Conservation (phyloP, 108 stramenopile species). For the Skeletonema menzelii region DNA sequence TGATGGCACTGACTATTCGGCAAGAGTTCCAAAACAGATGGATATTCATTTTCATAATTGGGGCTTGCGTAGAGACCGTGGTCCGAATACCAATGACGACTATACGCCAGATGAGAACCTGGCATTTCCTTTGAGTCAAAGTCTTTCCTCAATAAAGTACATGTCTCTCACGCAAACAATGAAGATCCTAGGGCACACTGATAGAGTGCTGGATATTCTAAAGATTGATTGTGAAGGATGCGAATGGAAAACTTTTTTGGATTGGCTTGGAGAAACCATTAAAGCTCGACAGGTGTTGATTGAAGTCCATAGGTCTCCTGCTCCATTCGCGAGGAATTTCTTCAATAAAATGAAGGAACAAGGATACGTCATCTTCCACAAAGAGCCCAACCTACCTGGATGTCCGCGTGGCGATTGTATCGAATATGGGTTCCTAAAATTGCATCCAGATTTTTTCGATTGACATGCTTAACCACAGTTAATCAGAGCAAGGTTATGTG, state of each 20-base stretch:
- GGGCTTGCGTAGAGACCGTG: background rate
- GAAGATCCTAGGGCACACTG: slow-evolving; percentile 4
- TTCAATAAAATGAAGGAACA: background rate
- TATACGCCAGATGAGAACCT: background rate
- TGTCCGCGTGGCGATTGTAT: background rate
- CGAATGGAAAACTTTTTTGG: background rate
- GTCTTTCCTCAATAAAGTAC: background rate
- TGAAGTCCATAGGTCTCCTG: slow-evolving; percentile 36
- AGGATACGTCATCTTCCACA: slow-evolving; percentile 21
- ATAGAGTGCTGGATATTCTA: slow-evolving; percentile 21
- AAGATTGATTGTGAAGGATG: slow-evolving; percentile 18
- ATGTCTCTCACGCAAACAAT: background rate
- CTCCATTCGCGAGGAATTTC: background rate
- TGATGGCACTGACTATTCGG: slow-evolving; percentile 6
- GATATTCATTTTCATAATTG: slow-evolving; percentile 8
- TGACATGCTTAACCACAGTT: no score
- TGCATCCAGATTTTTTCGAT: background rate
- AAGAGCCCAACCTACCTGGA: slow-evolving; percentile 32
- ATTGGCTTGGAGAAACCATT: slow-evolving; percentile 5
- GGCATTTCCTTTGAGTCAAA: background rate
- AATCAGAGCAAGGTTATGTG: no score
- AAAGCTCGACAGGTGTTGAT: slow-evolving; percentile 54
- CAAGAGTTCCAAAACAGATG: background rate
- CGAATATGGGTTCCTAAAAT: background rate
- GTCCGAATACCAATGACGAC: background rate